phyloP scores from a whole-genome alignment of 192 early-diverging fungal species.

The Podochytrium sp. region DNA sequence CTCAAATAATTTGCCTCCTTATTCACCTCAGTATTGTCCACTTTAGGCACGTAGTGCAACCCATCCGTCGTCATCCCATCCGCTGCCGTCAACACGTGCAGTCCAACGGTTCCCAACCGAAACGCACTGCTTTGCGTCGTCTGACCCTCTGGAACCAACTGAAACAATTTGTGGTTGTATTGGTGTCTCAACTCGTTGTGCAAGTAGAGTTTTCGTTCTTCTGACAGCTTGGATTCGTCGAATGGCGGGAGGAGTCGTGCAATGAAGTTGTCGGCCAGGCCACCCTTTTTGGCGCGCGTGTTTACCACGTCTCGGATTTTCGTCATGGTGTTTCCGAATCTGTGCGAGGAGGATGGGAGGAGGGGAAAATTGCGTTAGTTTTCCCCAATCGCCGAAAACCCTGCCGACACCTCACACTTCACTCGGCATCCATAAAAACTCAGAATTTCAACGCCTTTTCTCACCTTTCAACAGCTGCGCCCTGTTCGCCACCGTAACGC shows the following conservation, averaged over 20 bases:
- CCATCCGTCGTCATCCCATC: slow-evolving; percentile 63
- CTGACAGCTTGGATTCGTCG: slow-evolving; percentile 42
- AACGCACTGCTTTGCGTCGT: slow-evolving; percentile 25
- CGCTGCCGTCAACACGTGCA: slow-evolving; percentile 45
- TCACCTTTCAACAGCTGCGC: slow-evolving; percentile 40
- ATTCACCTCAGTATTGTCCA: slow-evolving; percentile 56
- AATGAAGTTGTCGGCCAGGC: slow-evolving; percentile 23
- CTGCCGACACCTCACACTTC: no score
- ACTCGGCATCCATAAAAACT: no score
- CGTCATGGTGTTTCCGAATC: slow-evolving; percentile 32
- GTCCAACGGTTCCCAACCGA: slow-evolving; percentile 10
- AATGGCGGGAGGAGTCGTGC: slow-evolving; percentile 36
- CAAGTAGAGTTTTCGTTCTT: slow-evolving; percentile 51
- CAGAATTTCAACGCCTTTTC: no score
- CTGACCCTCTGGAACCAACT: not conserved
- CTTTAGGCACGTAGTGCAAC: slow-evolving; percentile 61
- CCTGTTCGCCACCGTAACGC: slow-evolving; percentile 53
- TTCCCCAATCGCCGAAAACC: no score
- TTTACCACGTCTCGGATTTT: slow-evolving; percentile 2
- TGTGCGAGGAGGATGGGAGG: not conserved
- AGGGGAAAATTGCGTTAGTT: no score
- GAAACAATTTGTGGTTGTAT: slow-evolving; percentile 41
- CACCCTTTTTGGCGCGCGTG: not conserved
- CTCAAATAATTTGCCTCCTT: slow-evolving; percentile 58
- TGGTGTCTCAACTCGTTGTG: slow-evolving; percentile 57